These are phyloP conservation scores for Fraxinus sp. DNA, from an alignment of 305 asterid genomes.

Conservation along the genomic window DNA sequence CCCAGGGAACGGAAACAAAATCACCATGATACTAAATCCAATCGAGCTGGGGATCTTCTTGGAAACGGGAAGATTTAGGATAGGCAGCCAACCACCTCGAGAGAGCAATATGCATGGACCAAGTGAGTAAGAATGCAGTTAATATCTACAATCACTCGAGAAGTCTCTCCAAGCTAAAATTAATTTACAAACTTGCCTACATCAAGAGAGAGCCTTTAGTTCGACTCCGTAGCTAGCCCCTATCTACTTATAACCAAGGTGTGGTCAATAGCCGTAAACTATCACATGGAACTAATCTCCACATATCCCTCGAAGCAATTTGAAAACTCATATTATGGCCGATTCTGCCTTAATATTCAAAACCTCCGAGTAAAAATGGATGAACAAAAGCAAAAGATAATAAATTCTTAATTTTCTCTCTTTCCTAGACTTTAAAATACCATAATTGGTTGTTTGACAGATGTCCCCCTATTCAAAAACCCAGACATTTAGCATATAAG, in stretches of 20 bases:
- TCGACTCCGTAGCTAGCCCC: background rate
- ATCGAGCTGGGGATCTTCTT: background rate
- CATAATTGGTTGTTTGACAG: constrained; percentile 16
- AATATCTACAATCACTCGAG: background rate
- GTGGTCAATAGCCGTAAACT: background rate
- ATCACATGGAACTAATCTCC: background rate
- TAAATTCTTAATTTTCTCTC: constrained; percentile 18
- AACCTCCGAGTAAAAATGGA: background rate
- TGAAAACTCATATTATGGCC: background rate
- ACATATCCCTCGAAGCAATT: background rate
- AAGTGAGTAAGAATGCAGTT: background rate
- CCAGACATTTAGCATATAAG: constrained; percentile 26
- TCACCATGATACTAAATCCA: background rate
- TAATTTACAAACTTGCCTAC: background rate
- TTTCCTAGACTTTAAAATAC: constrained; percentile 11
- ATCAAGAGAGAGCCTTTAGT: background rate
- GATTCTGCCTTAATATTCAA: background rate
- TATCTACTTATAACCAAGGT: background rate
- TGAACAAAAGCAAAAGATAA: background rate
- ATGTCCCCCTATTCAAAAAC: constrained; percentile 13
- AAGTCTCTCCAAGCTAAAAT: background rate
- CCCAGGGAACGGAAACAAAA: background rate
- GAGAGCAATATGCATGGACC: background rate
- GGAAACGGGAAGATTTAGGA: background rate
- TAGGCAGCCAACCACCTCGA: background rate